phyloP scores from a whole-genome alignment of 2,329 filamentous ascomycete species.

The Venturia aucupariae region DNA sequence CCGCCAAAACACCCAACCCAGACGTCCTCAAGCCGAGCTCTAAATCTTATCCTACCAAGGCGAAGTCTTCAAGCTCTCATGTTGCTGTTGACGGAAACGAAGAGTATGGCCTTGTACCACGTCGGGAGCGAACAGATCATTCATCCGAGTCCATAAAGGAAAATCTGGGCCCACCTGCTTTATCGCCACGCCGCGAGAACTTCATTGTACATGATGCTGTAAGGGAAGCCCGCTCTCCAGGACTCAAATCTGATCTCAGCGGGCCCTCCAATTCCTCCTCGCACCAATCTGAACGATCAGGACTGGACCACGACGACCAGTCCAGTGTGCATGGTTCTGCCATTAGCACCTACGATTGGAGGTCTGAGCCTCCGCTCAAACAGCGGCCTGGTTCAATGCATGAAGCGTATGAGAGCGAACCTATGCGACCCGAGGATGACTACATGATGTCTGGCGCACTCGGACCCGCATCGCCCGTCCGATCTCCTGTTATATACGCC shows the following conservation, averaged over 20 bases:
- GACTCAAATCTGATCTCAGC: background rate
- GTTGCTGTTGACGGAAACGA: background rate
- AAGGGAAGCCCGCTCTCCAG: background rate
- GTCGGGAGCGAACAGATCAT: background rate
- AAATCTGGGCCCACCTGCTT: background rate
- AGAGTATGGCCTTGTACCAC: background rate
- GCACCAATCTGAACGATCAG: background rate
- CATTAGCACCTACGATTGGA: background rate
- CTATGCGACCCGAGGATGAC: background rate
- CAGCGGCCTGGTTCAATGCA: background rate
- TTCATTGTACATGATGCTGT: background rate
- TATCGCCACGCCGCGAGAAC: background rate
- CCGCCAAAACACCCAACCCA: background rate
- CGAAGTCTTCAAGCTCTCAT: background rate
- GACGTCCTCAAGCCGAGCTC: background rate
- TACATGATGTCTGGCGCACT: conserved; percentile 1
- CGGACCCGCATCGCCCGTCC: background rate
- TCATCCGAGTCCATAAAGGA: background rate
- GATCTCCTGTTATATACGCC: background rate
- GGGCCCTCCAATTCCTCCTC: background rate
- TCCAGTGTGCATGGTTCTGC: background rate
- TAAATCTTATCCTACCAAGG: background rate
- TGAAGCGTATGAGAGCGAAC: background rate
- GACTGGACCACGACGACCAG: background rate
- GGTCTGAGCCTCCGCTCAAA: background rate